phyloP scores from a whole-genome alignment of 2,329 filamentous ascomycete species.

The Colletotrichum costaricense region DNA sequence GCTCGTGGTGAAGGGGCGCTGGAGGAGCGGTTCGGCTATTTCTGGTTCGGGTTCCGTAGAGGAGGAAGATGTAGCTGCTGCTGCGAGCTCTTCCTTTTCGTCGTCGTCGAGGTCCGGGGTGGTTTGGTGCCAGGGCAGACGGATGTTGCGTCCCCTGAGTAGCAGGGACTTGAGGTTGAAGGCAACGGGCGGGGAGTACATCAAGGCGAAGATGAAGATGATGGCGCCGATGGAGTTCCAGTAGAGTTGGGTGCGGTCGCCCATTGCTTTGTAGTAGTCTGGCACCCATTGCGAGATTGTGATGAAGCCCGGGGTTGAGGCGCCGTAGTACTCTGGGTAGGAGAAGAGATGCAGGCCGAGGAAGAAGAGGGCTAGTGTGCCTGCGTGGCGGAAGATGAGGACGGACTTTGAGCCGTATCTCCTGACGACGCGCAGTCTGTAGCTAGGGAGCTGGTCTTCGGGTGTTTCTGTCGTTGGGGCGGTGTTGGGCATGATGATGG shows the following conservation, averaged over 20 bases:
- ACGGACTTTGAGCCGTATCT: background rate
- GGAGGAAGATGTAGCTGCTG: constrained; percentile 60
- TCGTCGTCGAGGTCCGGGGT: constrained; percentile 8
- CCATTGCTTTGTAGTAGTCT: background rate
- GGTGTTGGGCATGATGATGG: constrained; percentile 60
- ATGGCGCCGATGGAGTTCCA: constrained; percentile 40
- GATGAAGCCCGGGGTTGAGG: background rate
- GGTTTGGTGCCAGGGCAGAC: background rate
- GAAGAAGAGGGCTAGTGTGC: background rate
- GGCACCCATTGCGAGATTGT: background rate
- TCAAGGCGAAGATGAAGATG: constrained; percentile 36
- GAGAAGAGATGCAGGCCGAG: constrained; percentile 5
- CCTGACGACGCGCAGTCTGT: background rate
- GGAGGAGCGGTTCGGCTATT: constrained; percentile 51
- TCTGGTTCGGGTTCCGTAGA: constrained; percentile 57
- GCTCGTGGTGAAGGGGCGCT: constrained; percentile 59
- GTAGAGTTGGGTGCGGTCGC: background rate
- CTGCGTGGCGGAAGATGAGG: background rate
- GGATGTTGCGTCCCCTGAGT: background rate
- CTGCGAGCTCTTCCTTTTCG: constrained; percentile 51
- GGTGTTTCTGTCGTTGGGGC: constrained; percentile 41
- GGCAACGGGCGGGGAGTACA: constrained; percentile 39
- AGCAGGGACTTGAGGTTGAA: constrained; percentile 59
- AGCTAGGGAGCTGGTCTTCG: constrained; percentile 23
- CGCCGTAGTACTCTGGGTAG: background rate